Percentiles rank a stretch among this genome's conserved stretches.
Conservation (phyloP, 2,329 filamentous ascomycete genomes). For the Alternaria tenuissima region DNA sequence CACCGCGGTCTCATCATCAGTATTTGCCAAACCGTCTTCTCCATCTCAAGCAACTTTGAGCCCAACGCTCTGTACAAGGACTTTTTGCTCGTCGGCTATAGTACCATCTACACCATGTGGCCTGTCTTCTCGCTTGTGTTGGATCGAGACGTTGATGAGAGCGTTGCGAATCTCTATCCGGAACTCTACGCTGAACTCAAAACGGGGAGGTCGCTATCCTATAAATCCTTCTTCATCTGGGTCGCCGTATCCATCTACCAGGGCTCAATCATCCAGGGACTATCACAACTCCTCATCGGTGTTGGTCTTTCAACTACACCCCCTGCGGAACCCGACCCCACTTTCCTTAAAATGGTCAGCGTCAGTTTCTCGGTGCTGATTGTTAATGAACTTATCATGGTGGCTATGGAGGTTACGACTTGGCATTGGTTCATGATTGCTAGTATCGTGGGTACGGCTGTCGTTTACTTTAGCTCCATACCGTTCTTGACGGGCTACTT, state of each 20-base stretch:
- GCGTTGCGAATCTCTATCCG: conserved; percentile 91
- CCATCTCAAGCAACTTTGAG: conserved; percentile 89
- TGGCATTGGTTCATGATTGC: conserved; percentile 96
- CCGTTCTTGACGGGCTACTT: conserved; percentile 92
- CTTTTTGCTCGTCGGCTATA: conserved; percentile 96
- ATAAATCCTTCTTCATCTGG: conserved; percentile 97
- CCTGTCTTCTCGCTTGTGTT: conserved; percentile 94
- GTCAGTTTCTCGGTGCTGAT: conserved; percentile 93
- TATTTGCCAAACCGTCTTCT: conserved; percentile 97
- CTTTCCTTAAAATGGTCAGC: conserved; percentile 73
- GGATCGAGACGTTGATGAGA: conserved; percentile 94
- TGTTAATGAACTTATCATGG: conserved; percentile 96
- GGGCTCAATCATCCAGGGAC: conserved; percentile 92
- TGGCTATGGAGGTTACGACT: conserved; percentile 93
- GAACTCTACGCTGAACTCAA: conserved; percentile 99
- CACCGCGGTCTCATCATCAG: conserved; percentile 94
- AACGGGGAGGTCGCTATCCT: conserved; percentile 82
- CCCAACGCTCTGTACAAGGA: conserved; percentile 92
- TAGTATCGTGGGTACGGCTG: conserved; percentile 80
- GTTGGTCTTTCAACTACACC: conserved; percentile 52
- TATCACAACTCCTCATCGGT: conserved; percentile 85
- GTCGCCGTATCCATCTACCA: conserved; percentile 95
- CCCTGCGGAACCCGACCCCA: conserved; percentile 14
- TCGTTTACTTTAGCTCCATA: conserved; percentile 81
- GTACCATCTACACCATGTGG: conserved; percentile 91